phyloP scores from a whole-genome alignment of 371 early-diverging fungal species.

The Lichtheimia ornata region DNA sequence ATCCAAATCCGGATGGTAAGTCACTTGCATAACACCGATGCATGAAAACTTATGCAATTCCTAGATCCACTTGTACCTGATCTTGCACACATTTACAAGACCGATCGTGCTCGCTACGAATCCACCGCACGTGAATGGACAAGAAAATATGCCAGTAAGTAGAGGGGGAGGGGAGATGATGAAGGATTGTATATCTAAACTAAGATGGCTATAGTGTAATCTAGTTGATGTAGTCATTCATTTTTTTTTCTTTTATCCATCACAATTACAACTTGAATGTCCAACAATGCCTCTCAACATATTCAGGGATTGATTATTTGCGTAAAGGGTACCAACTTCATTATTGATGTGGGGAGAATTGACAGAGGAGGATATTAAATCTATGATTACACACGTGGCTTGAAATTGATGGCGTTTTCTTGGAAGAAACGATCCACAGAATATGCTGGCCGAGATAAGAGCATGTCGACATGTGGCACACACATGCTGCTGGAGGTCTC shows the following conservation, averaged over 20 bases:
- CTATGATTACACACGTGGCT: too few relatives aligned
- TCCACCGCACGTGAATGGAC: conserved; percentile 93
- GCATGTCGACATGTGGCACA: conserved; percentile 29
- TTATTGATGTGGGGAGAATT: too few relatives aligned
- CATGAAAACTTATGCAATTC: not conserved
- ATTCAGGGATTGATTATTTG: too few relatives aligned
- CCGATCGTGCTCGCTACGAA: conserved; percentile 88
- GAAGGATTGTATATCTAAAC: not conserved
- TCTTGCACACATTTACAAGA: conserved; percentile 96
- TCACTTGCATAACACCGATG: not conserved
- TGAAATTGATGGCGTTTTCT: conserved; percentile 29
- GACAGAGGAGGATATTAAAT: too few relatives aligned
- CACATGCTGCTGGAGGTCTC: conserved; percentile 32
- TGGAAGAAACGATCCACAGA: conserved; percentile 32
- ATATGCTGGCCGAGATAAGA: conserved; percentile 21
- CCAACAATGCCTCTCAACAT: too few relatives aligned
- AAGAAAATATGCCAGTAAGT: conserved; percentile 80
- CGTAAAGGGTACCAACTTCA: too few relatives aligned
- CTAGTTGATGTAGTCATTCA: too few relatives aligned
- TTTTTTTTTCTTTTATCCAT: too few relatives aligned
- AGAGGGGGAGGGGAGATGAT: too few relatives aligned
- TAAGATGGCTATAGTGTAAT: not conserved
- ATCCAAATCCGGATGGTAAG: conserved; percentile 93
- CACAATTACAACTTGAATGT: not conserved
- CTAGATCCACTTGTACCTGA: conserved; percentile 93